These are phyloP conservation scores for Solanum aculeatissimum DNA, from an alignment of 305 asterid genomes.

Conservation along the genomic window DNA sequence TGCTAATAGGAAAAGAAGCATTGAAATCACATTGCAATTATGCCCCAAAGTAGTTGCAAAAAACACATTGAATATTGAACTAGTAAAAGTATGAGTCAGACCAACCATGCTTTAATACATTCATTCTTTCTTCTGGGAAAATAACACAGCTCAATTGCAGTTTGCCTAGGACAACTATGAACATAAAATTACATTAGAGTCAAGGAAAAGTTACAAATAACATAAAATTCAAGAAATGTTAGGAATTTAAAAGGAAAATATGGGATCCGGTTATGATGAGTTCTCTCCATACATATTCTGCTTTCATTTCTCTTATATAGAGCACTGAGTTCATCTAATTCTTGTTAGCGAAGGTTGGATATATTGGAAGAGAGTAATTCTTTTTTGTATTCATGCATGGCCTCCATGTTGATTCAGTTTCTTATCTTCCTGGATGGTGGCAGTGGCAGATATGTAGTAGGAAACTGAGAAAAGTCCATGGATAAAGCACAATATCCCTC, in stretches of 20 bases:
- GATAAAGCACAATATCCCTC: conserved; percentile 73
- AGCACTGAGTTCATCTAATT: neutral
- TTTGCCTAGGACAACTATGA: neutral
- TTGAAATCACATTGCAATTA: neutral
- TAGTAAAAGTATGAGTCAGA: neutral
- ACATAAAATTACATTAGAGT: neutral
- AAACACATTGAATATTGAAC: neutral
- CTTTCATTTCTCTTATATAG: neutral
- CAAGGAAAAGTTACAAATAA: neutral
- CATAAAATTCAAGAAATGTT: neutral
- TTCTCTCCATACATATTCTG: neutral
- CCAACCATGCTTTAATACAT: neutral
- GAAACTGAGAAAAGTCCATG: conserved; percentile 76
- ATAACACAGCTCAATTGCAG: neutral
- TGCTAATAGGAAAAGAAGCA: neutral
- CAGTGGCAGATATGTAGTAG: conserved; percentile 56
- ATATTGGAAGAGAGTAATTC: neutral
- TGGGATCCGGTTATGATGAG: neutral
- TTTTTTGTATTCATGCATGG: neutral
- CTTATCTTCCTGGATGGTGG: conserved; percentile 35
- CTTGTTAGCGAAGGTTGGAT: neutral
- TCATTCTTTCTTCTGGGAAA: neutral
- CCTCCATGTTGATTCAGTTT: conserved; percentile 18
- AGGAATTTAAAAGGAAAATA: neutral
- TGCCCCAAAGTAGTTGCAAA: neutral